phyloP scores from a whole-genome alignment of 495 filamentous ascomycete species.

The Immersiella caudata region DNA sequence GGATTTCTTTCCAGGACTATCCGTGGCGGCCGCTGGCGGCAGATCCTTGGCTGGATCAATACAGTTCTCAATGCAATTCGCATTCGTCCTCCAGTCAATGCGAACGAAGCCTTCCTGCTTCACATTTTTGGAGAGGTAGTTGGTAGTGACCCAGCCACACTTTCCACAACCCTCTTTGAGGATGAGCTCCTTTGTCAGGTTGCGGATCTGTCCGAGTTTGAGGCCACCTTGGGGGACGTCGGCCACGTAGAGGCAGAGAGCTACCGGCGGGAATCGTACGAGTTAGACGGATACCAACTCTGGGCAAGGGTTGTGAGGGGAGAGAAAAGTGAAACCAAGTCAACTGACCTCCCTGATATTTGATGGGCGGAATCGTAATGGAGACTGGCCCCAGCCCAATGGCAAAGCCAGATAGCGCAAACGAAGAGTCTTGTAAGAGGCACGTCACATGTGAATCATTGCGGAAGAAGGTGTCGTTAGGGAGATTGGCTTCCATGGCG shows the following conservation, averaged over 20 bases:
- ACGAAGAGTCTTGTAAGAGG: background rate
- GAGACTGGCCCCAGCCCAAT: too few relatives aligned
- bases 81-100: background rate
- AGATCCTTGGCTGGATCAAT: background rate
- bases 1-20: too few relatives aligned
- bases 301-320: too few relatives aligned
- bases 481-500: background rate
- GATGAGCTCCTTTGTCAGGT: background rate
- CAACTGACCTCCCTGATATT: background rate
- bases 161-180: background rate
- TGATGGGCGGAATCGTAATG: background rate
- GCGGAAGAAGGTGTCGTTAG: background rate
- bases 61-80: background rate
- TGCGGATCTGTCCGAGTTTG: background rate
- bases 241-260: background rate
- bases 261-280: background rate
- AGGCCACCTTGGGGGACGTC: background rate
- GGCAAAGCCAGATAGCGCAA: background rate
- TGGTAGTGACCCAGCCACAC: background rate
- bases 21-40: too few relatives aligned
- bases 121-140: background rate
- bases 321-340: background rate
- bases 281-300: background rate
- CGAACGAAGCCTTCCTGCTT: background rate
- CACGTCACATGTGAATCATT: slow-evolving; percentile 2